Conservation (phyloP, 1,284 basidiomycete species). For the Sporisorium reilianum region DNA sequence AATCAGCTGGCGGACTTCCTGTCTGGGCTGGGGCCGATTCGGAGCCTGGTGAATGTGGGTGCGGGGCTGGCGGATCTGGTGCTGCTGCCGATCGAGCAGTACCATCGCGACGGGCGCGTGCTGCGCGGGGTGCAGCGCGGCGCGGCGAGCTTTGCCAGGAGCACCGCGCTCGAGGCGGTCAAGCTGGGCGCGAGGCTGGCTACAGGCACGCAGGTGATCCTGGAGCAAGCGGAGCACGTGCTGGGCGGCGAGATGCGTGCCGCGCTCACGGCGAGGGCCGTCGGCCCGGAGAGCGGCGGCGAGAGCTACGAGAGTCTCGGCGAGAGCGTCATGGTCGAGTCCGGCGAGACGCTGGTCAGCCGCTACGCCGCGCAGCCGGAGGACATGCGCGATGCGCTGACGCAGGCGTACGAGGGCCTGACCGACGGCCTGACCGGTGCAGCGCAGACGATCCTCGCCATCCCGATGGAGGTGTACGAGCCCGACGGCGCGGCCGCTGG, state of each 20-base stretch:
- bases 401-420: slow-evolving; percentile 87
- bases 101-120: slow-evolving; percentile 94
- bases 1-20: slow-evolving; percentile 97
- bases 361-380: slow-evolving; percentile 90
- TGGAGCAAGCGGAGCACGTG: slow-evolving; percentile 94
- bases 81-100: slow-evolving; percentile 94
- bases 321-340: slow-evolving; percentile 21
- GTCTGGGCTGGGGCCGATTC: slow-evolving; percentile 94
- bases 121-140: slow-evolving; percentile 94
- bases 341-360: slow-evolving; percentile 73
- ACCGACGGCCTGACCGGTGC: slow-evolving; percentile 79
- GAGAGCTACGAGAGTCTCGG: slow-evolving; percentile 35
- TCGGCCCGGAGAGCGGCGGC: slow-evolving; percentile 65
- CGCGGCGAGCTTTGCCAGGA: slow-evolving; percentile 88
- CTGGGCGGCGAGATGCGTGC: slow-evolving; percentile 76
- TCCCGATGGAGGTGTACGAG: slow-evolving; percentile 99
- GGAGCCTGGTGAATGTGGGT: slow-evolving; percentile 89
- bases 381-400: slow-evolving; percentile 86
- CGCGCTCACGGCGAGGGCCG: slow-evolving; percentile 77
- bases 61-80: slow-evolving; percentile 95
- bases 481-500: slow-evolving; percentile 71
- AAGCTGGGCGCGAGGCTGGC: slow-evolving; percentile 93
- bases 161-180: slow-evolving; percentile 92
- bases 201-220: slow-evolving; percentile 94
- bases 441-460: slow-evolving; percentile 96